These are phyloP conservation scores for Teunomyces stri DNA, from an alignment of 805 yeast species.

Conservation along the genomic window DNA sequence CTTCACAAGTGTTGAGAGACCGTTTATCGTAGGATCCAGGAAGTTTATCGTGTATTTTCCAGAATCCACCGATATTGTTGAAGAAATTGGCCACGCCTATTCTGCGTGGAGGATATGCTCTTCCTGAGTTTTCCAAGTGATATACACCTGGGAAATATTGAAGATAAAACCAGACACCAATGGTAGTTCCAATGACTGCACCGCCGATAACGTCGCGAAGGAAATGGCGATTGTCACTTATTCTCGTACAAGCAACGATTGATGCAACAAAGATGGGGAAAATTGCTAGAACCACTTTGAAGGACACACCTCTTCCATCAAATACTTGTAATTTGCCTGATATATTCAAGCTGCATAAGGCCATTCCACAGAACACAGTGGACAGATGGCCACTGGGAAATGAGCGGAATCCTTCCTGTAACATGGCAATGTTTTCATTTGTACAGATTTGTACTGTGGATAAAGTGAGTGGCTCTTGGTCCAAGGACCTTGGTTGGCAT, in stretches of 20 bases:
- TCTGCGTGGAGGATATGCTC: constrained; percentile 46
- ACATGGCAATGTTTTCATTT: constrained; percentile 7
- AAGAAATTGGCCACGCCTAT: constrained; percentile 21
- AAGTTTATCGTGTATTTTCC: constrained; percentile 9
- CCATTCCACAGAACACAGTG: constrained; percentile 31
- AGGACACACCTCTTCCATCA: constrained; percentile 33
- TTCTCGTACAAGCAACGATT: constrained; percentile 37
- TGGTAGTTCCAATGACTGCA: constrained; percentile 30
- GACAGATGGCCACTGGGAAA: constrained; percentile 32
- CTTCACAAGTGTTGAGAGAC: constrained; percentile 12
- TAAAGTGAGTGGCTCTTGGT: constrained; percentile 2
- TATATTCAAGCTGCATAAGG: constrained; percentile 31
- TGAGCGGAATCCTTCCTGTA: constrained; percentile 25
- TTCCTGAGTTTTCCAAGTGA: constrained; percentile 27
- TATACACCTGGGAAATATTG: constrained; percentile 42
- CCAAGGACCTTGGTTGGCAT: constrained; percentile 16
- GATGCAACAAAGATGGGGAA: constrained; percentile 36
- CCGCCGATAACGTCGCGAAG: constrained; percentile 41
- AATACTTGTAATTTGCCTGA: constrained; percentile 33
- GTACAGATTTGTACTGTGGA: constrained; percentile 17
- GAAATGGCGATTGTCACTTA: constrained; percentile 50
- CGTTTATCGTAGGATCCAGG: constrained; percentile 26
- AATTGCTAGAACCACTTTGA: constrained; percentile 28
- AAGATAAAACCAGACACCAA: constrained; percentile 34
- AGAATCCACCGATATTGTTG: constrained; percentile 10